These are phyloP conservation scores for Pelargonium australe DNA, from an alignment of 441 rosid genomes.

Conservation along the genomic window DNA sequence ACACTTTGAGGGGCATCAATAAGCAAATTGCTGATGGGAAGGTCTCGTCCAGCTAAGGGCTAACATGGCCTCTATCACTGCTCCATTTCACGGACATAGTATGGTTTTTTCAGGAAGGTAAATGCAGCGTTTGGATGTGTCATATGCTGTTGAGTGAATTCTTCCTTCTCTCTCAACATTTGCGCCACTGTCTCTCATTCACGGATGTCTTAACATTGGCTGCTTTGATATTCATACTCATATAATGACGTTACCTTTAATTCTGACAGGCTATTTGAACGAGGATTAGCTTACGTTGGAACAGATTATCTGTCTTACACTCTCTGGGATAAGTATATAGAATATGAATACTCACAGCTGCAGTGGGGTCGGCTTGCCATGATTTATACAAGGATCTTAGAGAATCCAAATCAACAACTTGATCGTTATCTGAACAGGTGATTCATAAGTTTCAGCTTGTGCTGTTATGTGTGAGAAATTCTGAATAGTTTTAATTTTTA, in stretches of 20 bases:
- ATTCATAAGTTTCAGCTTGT: not conserved
- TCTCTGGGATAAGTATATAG: slow-evolving; percentile 92
- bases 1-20: slow-evolving; percentile 65
- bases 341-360: slow-evolving; percentile 83
- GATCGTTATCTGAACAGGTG: slow-evolving; percentile 76
- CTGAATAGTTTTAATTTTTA: too few species aligned
- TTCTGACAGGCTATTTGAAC: slow-evolving; percentile 78
- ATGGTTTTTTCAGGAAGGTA: slow-evolving; percentile 88
- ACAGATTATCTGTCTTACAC: slow-evolving; percentile 76
- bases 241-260: slow-evolving; percentile 18
- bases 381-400: slow-evolving; percentile 77
- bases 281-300: slow-evolving; percentile 84
- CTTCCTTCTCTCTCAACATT: slow-evolving; percentile 49
- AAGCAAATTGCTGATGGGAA: slow-evolving; percentile 93
- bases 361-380: slow-evolving; percentile 73
- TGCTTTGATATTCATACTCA: slow-evolving; percentile 19
- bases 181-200: slow-evolving; percentile 27
- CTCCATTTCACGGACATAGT: slow-evolving; percentile 68
- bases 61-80: slow-evolving; percentile 79
- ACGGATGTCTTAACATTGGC: slow-evolving; percentile 27
- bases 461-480: too few species aligned
- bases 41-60: slow-evolving; percentile 79
- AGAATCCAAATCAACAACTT: slow-evolving; percentile 74
- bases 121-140: slow-evolving; percentile 78
- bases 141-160: slow-evolving; percentile 66